Conservation (phyloP, 192 early-diverging fungal genomes). For the Oehlia diaphana region DNA sequence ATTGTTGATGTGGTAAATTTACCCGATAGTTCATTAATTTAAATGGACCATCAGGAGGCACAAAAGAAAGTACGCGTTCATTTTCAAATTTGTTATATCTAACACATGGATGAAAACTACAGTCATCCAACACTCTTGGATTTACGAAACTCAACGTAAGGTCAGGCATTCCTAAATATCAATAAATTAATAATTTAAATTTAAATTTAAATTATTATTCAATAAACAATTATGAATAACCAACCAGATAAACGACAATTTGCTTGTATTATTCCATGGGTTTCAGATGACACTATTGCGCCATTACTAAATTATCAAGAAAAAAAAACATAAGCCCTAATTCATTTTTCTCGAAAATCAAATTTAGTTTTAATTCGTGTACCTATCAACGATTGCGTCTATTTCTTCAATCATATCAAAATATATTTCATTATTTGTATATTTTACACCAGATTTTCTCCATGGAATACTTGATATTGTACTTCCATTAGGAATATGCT, state of each 20-base stretch:
- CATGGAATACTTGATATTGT: constrained; percentile 78
- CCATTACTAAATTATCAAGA: constrained; percentile 50
- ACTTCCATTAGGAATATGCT: constrained; percentile 57
- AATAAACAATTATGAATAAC: background rate
- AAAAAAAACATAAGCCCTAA: constrained; percentile 4
- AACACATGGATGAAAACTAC: constrained; percentile 90
- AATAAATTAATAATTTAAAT: too few relatives aligned
- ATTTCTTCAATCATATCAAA: constrained; percentile 91
- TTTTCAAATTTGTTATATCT: constrained; percentile 76
- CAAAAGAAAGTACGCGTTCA: constrained; percentile 81
- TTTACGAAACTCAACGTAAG: constrained; percentile 74
- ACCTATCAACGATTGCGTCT: constrained; percentile 80
- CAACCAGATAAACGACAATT: constrained; percentile 76
- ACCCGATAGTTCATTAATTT: constrained; percentile 84
- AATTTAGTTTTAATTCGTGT: constrained; percentile 2
- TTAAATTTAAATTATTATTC: too few relatives aligned
- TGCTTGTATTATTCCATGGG: constrained; percentile 77
- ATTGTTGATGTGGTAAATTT: constrained; percentile 54
- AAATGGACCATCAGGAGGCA: constrained; percentile 93
- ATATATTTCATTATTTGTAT: constrained; percentile 91
- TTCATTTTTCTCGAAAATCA: background rate
- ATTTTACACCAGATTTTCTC: constrained; percentile 84
- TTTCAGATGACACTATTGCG: constrained; percentile 70
- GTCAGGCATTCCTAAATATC: constrained; percentile 81
- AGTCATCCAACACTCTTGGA: constrained; percentile 71